These are phyloP conservation scores for Cardamine chenopodiifolia DNA, from an alignment of 345 rosid genomes.

Conservation along the genomic window DNA sequence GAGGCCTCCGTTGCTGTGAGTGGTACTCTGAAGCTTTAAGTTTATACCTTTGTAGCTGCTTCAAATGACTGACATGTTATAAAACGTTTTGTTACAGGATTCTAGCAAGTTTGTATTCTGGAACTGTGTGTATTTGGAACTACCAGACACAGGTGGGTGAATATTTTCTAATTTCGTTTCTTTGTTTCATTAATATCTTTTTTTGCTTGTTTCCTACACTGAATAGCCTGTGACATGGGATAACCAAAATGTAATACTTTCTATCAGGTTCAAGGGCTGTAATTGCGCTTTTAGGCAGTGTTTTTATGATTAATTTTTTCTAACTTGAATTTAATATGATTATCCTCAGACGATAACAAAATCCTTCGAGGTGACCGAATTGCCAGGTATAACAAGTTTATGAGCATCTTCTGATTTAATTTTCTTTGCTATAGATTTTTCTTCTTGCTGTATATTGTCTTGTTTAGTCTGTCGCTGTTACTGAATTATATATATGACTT, in stretches of 20 bases:
- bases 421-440: not conserved
- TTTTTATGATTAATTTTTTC: not conserved
- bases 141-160: conserved; percentile 81
- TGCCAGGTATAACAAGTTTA: conserved; percentile 65
- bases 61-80: conserved; percentile 4
- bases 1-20: not conserved
- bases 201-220: not conserved
- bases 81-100: conserved; percentile 43
- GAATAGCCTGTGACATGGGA: not conserved
- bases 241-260: not conserved
- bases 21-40: not conserved
- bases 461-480: conserved; percentile 5
- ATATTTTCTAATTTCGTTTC: not conserved
- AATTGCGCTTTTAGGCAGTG: not conserved
- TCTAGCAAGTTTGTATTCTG: conserved; percentile 65
- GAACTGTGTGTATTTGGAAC: conserved; percentile 73
- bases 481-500: conserved; percentile 14
- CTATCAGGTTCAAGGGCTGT: not conserved
- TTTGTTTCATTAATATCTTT: not conserved
- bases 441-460: not conserved
- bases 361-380: conserved; percentile 82
- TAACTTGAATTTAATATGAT: conserved; percentile 34
- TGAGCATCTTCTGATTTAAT: not conserved
- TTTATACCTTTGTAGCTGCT: conserved; percentile 7
- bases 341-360: conserved; percentile 71